A percentile compares a stretch with the other conserved stretches of the same genome.
Conservation (phyloP, 352 stramenopile genomes). For the Phytophthora multivora region DNA sequence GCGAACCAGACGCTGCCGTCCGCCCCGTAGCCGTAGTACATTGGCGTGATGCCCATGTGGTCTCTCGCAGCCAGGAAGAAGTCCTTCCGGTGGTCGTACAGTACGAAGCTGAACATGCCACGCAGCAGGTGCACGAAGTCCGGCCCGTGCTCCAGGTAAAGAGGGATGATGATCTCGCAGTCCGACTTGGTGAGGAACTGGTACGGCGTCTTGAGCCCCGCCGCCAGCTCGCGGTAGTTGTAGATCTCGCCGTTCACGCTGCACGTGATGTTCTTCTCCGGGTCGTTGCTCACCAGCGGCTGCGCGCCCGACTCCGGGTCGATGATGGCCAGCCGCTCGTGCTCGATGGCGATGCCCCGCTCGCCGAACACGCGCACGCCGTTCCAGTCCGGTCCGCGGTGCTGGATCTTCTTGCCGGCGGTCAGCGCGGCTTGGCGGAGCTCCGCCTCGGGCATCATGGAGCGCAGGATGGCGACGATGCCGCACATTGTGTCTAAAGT, state of each 20-base stretch:
- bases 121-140: conserved; percentile 92
- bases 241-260: conserved; percentile 99
- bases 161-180: conserved; percentile 97
- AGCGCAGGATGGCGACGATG: conserved; percentile 98
- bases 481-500: conserved; percentile 89
- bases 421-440: conserved; percentile 95
- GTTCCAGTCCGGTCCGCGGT: conserved; percentile 97
- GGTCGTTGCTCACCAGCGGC: conserved; percentile 89
- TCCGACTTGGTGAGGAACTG: conserved; percentile 96
- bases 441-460: conserved; percentile 91
- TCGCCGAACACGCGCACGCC: conserved; percentile 83
- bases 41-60: conserved; percentile 98
- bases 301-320: conserved; percentile 97
- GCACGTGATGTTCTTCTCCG: conserved; percentile 89
- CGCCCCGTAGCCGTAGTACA: conserved; percentile 98
- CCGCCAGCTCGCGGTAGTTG: conserved; percentile 98
- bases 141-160: conserved; percentile 93
- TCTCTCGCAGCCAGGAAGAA: conserved; percentile 95
- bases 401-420: conserved; percentile 95
- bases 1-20: conserved; percentile 97
- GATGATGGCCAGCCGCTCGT: conserved; percentile 99
- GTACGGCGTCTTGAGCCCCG: conserved; percentile 88
- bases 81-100: conserved; percentile 95
- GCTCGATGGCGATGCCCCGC: conserved; percentile 91
- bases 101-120: conserved; percentile 99